A percentile compares a stretch with the other conserved stretches of the same genome.
Conservation (phyloP, 225 moss, liverwort and hornwort species). For the Bryum argenteum region DNA sequence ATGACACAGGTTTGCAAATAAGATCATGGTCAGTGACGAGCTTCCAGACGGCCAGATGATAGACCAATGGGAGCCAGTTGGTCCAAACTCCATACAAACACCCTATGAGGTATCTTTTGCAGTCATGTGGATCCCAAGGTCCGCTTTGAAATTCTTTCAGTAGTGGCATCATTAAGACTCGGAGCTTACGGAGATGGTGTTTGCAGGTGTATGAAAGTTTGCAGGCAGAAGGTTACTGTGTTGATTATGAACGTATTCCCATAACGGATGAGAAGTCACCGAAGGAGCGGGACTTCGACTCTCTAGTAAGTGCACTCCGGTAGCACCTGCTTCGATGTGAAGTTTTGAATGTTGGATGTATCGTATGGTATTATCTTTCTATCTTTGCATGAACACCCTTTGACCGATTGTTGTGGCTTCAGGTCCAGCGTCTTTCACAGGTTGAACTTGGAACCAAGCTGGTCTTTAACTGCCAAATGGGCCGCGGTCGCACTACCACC, state of each 20-base stretch:
- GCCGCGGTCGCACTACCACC: conserved; percentile 96
- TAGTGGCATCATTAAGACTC: background rate
- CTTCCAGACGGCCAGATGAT: conserved; percentile 99
- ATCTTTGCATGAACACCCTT: conserved; percentile 21
- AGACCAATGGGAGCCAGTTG: conserved; percentile 98
- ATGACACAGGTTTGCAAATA: conserved; percentile 70
- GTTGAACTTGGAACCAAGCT: conserved; percentile 80
- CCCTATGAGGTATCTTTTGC: conserved; percentile 69
- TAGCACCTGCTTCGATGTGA: background rate
- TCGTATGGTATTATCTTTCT: conserved; percentile 15
- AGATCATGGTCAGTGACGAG: conserved; percentile 99
- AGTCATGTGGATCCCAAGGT: background rate
- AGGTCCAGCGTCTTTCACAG: conserved; percentile 98
- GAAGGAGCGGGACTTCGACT: conserved; percentile 98
- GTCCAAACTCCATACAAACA: conserved; percentile 83
- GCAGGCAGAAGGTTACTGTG: conserved; percentile 85
- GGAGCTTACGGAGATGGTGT: conserved; percentile 38
- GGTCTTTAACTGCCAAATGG: conserved; percentile 99
- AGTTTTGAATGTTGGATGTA: background rate
- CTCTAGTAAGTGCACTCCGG: conserved; percentile 57
- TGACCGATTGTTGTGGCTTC: conserved; percentile 26
- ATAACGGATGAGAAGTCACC: conserved; percentile 99
- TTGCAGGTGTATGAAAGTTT: conserved; percentile 94
- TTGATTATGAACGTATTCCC: conserved; percentile 98
- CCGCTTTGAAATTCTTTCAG: conserved; percentile 6